A percentile compares a stretch with the other conserved stretches of the same genome.
Evolutionary conservation across 2,329 filamentous ascomycete species (phyloP).

Genomic region (Cordyceps cicadae): DNA sequence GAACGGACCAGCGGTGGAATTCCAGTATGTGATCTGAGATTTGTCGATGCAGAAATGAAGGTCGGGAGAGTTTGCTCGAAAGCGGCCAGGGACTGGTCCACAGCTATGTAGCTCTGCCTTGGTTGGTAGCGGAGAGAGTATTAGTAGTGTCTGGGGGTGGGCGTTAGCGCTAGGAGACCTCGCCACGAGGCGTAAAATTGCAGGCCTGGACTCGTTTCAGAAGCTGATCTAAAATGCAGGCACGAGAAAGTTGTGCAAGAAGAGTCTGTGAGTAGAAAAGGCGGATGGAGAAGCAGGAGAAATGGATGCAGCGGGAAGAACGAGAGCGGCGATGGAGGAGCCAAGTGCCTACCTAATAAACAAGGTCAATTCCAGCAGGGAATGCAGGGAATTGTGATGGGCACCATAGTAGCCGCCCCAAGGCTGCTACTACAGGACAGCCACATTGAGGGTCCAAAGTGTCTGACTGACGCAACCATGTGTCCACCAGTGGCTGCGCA

Average conservation of each 20-base stretch:
- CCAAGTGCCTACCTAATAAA: background rate
- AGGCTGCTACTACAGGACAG: background rate
- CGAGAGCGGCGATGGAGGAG: slow-evolving; percentile 2
- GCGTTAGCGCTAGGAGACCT: slow-evolving; percentile 4
- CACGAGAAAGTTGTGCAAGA: background rate
- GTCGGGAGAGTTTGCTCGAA: background rate
- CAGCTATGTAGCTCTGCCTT: background rate
- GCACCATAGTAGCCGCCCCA: background rate
- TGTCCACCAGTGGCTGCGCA: background rate
- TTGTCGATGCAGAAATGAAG: background rate
- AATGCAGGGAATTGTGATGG: background rate
- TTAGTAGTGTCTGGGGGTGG: slow-evolving; percentile 9
- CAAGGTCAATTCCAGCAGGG: background rate
- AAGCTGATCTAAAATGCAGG: background rate
- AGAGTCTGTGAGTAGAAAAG: background rate
- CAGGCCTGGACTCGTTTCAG: slow-evolving; percentile 8
- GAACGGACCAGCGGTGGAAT: background rate
- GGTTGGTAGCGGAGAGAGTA: background rate
- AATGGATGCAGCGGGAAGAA: background rate
- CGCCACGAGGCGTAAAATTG: background rate
- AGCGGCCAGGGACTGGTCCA: background rate
- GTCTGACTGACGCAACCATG: slow-evolving; percentile 9
- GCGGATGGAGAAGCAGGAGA: background rate
- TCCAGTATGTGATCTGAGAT: background rate
- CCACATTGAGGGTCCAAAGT: background rate